Evolutionary conservation across 345 rosid genomes (phyloP).

Genomic region (Physaria fendleri): DNA sequence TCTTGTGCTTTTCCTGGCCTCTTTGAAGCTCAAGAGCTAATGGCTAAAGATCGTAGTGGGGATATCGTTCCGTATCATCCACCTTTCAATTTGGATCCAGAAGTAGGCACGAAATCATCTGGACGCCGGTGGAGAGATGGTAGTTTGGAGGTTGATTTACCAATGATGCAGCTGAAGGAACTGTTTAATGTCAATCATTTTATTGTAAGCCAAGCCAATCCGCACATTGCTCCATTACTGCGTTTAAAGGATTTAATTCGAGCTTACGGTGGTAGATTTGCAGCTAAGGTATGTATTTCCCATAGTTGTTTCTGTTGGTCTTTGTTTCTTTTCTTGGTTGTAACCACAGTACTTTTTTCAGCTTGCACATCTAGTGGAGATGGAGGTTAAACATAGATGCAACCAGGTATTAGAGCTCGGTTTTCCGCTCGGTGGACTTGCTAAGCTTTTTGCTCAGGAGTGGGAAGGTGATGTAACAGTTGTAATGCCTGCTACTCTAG

Average conservation of each 20-base stretch:
- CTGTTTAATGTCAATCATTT: constrained; percentile 96
- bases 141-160: constrained; percentile 93
- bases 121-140: constrained; percentile 97
- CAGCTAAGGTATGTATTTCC: constrained; percentile 71
- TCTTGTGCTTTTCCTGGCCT: constrained; percentile 99
- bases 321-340: neutral
- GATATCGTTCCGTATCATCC: constrained; percentile 95
- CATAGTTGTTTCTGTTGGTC: neutral
- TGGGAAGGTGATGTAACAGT: constrained; percentile 99
- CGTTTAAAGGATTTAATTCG: constrained; percentile 73
- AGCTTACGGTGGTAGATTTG: constrained; percentile 91
- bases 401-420: constrained; percentile 85
- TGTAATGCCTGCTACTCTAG: constrained; percentile 92
- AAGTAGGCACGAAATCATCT: constrained; percentile 52
- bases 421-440: constrained; percentile 87
- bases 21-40: constrained; percentile 95
- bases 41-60: constrained; percentile 97
- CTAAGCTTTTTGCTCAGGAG: constrained; percentile 91
- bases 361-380: constrained; percentile 91
- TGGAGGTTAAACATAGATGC: constrained; percentile 97
- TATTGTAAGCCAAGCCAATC: constrained; percentile 97
- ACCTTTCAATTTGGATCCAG: constrained; percentile 83
- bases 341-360: constrained; percentile 6
- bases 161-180: constrained; percentile 98
- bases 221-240: constrained; percentile 81